Conservation (phyloP, 371 early-diverging fungal species). For the Syncephalastrum sp. region DNA sequence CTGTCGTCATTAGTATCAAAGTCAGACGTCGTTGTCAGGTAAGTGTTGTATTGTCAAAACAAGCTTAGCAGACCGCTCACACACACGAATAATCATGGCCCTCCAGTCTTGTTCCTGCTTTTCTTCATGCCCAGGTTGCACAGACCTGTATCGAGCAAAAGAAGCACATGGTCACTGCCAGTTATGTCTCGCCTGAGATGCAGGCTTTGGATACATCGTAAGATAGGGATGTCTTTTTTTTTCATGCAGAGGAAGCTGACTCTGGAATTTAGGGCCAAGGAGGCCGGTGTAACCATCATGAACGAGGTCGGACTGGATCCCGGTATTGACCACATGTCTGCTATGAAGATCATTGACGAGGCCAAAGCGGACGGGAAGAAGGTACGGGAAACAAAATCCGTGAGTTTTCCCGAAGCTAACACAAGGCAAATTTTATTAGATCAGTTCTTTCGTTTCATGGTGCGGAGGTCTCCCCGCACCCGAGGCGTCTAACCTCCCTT, state of each 20-base stretch:
- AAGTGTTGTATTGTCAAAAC: not conserved
- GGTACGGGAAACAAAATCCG: slow-evolving; percentile 12
- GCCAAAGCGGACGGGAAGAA: slow-evolving; percentile 66
- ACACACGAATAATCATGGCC: not conserved
- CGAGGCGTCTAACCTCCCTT: slow-evolving; percentile 81
- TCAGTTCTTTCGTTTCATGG: slow-evolving; percentile 82
- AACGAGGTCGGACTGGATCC: slow-evolving; percentile 99
- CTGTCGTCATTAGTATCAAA: slow-evolving; percentile 53
- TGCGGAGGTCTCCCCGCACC: slow-evolving; percentile 93
- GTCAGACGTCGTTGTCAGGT: slow-evolving; percentile 90
- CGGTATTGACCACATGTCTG: slow-evolving; percentile 96
- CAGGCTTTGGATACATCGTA: slow-evolving; percentile 64
- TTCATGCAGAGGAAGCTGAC: slow-evolving; percentile 1
- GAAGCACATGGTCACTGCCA: slow-evolving; percentile 96
- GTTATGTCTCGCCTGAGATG: slow-evolving; percentile 95
- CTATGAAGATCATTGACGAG: slow-evolving; percentile 95
- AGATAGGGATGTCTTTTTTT: slow-evolving; percentile 14
- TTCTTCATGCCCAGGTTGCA: slow-evolving; percentile 86
- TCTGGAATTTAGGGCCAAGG: slow-evolving; percentile 65
- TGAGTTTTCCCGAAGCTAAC: slow-evolving; percentile 8
- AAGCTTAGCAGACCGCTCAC: not conserved
- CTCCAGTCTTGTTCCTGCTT: slow-evolving; percentile 90
- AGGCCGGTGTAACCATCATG: slow-evolving; percentile 83
- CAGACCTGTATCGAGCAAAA: slow-evolving; percentile 76
- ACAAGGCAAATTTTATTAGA: slow-evolving; percentile 23